These are phyloP conservation scores for Phlebopus sp. DNA, from an alignment of 1,284 basidiomycete genomes.

Conservation along the genomic window DNA sequence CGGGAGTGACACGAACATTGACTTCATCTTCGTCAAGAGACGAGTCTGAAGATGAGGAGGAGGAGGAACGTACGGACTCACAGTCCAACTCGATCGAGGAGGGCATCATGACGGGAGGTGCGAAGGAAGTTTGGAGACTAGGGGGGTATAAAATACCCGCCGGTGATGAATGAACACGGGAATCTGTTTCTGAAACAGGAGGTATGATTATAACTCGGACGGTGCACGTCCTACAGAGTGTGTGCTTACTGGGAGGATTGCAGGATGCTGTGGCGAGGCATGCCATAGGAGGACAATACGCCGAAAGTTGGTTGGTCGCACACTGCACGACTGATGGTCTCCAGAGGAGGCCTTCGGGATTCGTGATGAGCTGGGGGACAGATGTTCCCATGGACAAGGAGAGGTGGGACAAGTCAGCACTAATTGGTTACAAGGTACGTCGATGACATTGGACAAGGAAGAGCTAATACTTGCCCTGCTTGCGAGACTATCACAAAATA, in stretches of 20 bases:
- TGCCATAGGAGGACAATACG: not conserved
- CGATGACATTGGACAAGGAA: not conserved
- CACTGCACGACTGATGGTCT: not conserved
- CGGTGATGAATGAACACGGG: not conserved
- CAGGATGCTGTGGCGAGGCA: not conserved
- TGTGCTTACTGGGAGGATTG: too few relatives aligned
- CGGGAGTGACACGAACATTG: constrained; percentile 55
- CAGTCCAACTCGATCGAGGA: constrained; percentile 30
- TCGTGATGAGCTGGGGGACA: constrained; percentile 3
- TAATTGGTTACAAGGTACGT: constrained; percentile 3
- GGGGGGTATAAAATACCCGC: constrained; percentile 12
- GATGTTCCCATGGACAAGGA: constrained; percentile 5
- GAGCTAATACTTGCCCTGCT: not conserved
- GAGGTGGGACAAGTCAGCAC: constrained; percentile 5
- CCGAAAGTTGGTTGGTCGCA: not conserved
- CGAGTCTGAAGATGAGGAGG: constrained; percentile 43
- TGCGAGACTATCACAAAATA: not conserved
- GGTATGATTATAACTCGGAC: not conserved
- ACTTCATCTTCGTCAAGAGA: constrained; percentile 61
- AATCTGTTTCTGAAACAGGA: constrained; percentile 5
- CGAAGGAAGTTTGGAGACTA: constrained; percentile 2
- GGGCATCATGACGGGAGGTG: constrained; percentile 16
- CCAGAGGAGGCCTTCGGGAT: not conserved
- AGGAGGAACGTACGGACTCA: constrained; percentile 26
- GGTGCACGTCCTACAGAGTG: not conserved